Conservation (phyloP, 2,329 filamentous ascomycete species). For the Pseudogymnoascus sp. region DNA sequence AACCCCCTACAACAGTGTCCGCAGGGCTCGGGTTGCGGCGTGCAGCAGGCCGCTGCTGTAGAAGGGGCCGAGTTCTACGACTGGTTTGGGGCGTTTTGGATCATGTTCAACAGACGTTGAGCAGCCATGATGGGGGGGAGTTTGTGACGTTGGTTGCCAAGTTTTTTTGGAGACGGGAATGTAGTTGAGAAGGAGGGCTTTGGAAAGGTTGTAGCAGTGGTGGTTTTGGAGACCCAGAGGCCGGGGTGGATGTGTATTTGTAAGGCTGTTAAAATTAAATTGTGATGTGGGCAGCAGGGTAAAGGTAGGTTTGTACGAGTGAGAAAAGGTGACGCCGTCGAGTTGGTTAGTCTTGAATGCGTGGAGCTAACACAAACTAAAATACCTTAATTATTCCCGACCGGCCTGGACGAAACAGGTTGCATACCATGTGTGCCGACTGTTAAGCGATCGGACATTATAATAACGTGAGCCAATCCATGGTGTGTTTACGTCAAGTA, state of each 20-base stretch:
- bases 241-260: constrained; percentile 5
- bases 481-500: not conserved
- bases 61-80: constrained; percentile 7
- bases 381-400: constrained; percentile 11
- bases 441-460: constrained; percentile 4
- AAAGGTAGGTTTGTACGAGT: constrained; percentile 9
- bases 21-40: not conserved
- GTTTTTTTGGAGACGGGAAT: not conserved
- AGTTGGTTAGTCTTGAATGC: constrained; percentile 1
- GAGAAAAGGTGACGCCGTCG: constrained; percentile 8
- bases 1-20: constrained; percentile 11
- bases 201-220: not conserved
- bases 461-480: constrained; percentile 8
- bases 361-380: constrained; percentile 5
- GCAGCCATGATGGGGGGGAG: constrained; percentile 3
- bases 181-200: not conserved
- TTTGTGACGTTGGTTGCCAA: constrained; percentile 1
- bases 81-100: constrained; percentile 7
- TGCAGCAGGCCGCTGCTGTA: constrained; percentile 10
- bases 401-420: constrained; percentile 4
- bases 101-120: constrained; percentile 13
- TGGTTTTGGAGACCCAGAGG: not conserved
- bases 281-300: constrained; percentile 11
- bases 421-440: not conserved
- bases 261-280: constrained; percentile 2